Evolutionary conservation across 345 rosid genomes (phyloP), one percentile per base, ranked within the genome.

Genomic region (Corymbia maculata): DNA sequence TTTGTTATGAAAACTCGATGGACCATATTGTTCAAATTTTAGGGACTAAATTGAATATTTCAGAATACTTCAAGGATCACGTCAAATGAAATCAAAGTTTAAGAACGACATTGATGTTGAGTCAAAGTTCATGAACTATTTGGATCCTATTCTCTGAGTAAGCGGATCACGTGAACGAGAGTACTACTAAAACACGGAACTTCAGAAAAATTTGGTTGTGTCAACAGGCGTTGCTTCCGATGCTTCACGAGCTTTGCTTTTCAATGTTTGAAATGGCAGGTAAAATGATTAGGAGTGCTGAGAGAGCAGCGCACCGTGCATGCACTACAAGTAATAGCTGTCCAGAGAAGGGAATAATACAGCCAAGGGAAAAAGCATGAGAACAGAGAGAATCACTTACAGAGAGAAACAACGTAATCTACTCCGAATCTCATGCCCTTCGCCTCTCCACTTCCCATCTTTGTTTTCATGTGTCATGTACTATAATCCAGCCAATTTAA

Each of bases 61-160:
- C 2, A 5, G 5, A 3, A n/a, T n/a, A 64, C 1, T 64, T 64
- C 17, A n/a, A 64, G 2, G 6, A 7, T 1, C 2, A 64, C 4
- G n/a, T n/a, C 15, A 5, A n/a, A 64, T 1, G 15, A 64, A 64
- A 64, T 9, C 19, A n/a, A 64, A 64, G 15, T n/a, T 4, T 5
- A 13, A n/a, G 32, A 17, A 64, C 0, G 1, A 64, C 8, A 64
- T 64, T 64, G 19, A n/a, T 4, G 5, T 5, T 0, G 1, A 0
- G 13, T 75, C 4, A 42, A 3, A 75, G 1, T 36, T 75, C 0
- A 9, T 1, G 0, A 13, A 19, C 13, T 36, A 0, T 8, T 19
- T 13, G 7, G 5, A 42, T 75, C 21, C 32, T 36, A n/a, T n/a
- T 16, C 36, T 3, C 19, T n/a, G 7, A 64, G 14, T 14, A 13